These are phyloP conservation scores for Boletus sp. DNA, from an alignment of 768 basidiomycete species.

Conservation along the genomic window DNA sequence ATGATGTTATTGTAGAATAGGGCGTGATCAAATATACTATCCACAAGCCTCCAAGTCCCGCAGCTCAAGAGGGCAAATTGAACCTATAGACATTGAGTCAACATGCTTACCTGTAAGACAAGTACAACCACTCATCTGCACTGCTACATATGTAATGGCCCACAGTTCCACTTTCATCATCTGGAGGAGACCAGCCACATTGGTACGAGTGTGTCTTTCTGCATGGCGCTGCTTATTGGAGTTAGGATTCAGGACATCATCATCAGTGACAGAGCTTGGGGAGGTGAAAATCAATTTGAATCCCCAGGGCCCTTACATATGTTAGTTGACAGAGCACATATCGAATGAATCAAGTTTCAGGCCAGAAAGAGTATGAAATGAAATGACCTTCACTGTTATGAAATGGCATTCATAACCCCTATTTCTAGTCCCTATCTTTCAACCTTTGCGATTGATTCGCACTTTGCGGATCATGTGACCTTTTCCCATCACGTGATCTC, in stretches of 20 bases:
- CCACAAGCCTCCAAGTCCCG: background rate
- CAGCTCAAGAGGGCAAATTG: background rate
- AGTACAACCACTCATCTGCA: background rate
- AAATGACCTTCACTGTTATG: too few species aligned
- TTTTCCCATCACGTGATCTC: too few species aligned
- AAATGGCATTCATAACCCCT: too few species aligned
- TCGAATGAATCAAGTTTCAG: too few species aligned
- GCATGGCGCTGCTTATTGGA: background rate
- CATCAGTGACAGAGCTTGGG: background rate
- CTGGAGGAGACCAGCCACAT: background rate
- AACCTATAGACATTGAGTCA: background rate
- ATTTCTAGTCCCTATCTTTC: too few species aligned
- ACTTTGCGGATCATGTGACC: too few species aligned
- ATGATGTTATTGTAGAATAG: background rate
- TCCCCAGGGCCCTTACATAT: too few species aligned
- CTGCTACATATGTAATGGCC: background rate
- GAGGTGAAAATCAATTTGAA: background rate
- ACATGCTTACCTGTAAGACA: too few species aligned
- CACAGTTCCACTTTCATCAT: background rate
- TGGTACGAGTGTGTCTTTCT: background rate
- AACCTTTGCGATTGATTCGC: too few species aligned
- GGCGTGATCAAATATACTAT: background rate
- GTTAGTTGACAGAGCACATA: too few species aligned
- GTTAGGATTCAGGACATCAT: background rate
- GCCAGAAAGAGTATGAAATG: too few species aligned